phyloP scores from a whole-genome alignment of 1,139 yeast species.

The Magnusiomyces magnusii region DNA sequence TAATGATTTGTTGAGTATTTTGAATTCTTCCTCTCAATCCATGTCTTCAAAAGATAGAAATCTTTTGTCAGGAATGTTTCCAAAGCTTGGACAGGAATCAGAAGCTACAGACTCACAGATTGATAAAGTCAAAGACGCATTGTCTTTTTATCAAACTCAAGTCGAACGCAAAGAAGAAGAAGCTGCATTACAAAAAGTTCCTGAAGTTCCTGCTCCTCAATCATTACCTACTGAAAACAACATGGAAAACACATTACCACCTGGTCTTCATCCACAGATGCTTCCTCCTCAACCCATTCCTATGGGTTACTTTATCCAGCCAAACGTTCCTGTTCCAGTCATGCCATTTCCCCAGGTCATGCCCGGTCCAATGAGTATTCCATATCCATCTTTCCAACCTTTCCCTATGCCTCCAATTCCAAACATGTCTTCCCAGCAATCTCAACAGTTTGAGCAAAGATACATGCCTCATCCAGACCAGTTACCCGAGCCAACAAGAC shows the following conservation, averaged over 20 bases:
- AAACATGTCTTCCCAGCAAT: constrained; percentile 16
- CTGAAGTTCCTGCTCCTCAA: constrained; percentile 5
- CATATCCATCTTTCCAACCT: constrained; percentile 2
- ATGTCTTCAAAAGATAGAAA: background rate
- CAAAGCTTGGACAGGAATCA: background rate
- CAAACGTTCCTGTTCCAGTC: constrained; percentile 17
- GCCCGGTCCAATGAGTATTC: background rate
- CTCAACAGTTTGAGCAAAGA: background rate
- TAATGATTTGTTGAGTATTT: constrained; percentile 21
- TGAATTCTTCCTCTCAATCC: constrained; percentile 16
- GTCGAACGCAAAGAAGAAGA: constrained; percentile 19
- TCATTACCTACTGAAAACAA: background rate
- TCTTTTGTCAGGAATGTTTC: background rate
- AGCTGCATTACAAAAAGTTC: constrained; percentile 10
- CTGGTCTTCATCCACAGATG: constrained; percentile 5
- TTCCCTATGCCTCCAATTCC: constrained; percentile 23
- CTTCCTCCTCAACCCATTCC: constrained; percentile 17
- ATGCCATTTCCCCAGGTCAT: constrained; percentile 5
- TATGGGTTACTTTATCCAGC: constrained; percentile 17
- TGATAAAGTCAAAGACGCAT: constrained; percentile 29
- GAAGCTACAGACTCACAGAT: constrained; percentile 10
- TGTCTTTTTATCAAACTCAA: constrained; percentile 27
- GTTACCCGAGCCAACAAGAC: constrained; percentile 21
- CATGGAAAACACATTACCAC: background rate
- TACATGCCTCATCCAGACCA: background rate